Percentiles rank a stretch among this genome's conserved stretches.
Conservation (phyloP, 2,329 filamentous ascomycete species). For the Talaromyces sp. region DNA sequence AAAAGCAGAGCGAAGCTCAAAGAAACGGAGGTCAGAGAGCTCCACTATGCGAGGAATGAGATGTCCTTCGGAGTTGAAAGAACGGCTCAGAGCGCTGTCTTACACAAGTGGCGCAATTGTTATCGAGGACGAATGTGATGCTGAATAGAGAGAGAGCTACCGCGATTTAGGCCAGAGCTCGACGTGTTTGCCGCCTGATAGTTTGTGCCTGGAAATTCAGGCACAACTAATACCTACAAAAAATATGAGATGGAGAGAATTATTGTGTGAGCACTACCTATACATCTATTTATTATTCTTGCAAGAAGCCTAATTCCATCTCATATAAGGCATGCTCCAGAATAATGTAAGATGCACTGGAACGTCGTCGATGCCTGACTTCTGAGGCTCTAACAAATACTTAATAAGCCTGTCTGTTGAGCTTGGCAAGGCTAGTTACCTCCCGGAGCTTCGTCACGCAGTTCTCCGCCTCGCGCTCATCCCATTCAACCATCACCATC, state of each 20-base stretch:
- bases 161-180: conserved; percentile 14
- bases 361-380: not conserved
- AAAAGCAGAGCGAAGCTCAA: conserved; percentile 19
- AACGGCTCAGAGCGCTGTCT: not conserved
- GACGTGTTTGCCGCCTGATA: conserved; percentile 1
- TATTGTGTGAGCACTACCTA: not conserved
- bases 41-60: not conserved
- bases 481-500: conserved; percentile 33
- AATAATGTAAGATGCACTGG: not conserved
- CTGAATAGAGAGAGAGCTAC: conserved; percentile 23
- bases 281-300: not conserved
- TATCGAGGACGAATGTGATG: not conserved
- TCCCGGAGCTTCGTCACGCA: conserved; percentile 43
- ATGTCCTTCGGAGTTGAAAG: conserved; percentile 14
- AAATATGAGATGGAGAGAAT: not conserved
- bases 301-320: not conserved
- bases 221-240: not conserved
- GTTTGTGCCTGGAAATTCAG: conserved; percentile 1
- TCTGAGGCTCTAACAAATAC: not conserved
- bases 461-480: conserved; percentile 34
- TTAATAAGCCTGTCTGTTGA: not conserved
- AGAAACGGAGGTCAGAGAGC: conserved; percentile 7
- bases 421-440: conserved; percentile 27
- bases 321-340: not conserved
- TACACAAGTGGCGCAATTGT: conserved; percentile 21